Evolutionary conservation across 164 flowering plant genomes (phyloP).

Genomic region (Sedum album): DNA sequence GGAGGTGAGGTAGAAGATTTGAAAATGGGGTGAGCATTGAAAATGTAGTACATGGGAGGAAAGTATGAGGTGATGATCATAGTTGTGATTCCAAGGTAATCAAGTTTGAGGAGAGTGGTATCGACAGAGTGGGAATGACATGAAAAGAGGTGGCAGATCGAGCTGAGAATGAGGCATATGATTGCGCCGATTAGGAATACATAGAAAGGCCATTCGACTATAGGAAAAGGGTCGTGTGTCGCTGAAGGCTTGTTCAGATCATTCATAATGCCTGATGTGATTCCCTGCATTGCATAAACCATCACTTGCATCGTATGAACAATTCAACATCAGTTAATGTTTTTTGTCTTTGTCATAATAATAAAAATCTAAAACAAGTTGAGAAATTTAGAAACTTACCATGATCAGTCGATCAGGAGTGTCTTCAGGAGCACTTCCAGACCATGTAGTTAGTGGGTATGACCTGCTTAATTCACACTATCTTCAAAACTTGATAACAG

Average conservation of each 20-base stretch:
- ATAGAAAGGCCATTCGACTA: conserved; percentile 67
- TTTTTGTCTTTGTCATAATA: no score
- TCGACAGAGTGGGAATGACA: conserved; percentile 65
- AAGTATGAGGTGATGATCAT: conserved; percentile 92
- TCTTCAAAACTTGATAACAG: neutral
- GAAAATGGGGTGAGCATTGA: conserved; percentile 74
- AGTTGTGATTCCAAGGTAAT: conserved; percentile 68
- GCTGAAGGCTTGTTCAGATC: conserved; percentile 7
- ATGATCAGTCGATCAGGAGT: neutral
- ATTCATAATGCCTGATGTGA: neutral
- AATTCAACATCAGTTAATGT: neutral
- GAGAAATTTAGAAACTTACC: neutral
- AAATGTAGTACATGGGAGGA: conserved; percentile 86
- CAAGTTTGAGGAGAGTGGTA: conserved; percentile 41
- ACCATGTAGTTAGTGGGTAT: neutral
- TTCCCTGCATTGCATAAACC: neutral
- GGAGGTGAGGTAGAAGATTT: conserved; percentile 51
- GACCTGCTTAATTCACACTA: neutral
- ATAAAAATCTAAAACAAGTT: no score
- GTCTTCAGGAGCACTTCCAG: neutral
- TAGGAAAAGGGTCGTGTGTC: neutral
- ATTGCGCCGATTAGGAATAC: conserved; percentile 73
- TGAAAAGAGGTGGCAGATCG: conserved; percentile 68
- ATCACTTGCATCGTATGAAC: neutral
- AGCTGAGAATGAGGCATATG: conserved; percentile 84